A percentile compares a stretch with the other conserved stretches of the same genome.
Evolutionary conservation across 768 basidiomycete genomes (phyloP).

Genomic region (Pleurotus pulmonarius): DNA sequence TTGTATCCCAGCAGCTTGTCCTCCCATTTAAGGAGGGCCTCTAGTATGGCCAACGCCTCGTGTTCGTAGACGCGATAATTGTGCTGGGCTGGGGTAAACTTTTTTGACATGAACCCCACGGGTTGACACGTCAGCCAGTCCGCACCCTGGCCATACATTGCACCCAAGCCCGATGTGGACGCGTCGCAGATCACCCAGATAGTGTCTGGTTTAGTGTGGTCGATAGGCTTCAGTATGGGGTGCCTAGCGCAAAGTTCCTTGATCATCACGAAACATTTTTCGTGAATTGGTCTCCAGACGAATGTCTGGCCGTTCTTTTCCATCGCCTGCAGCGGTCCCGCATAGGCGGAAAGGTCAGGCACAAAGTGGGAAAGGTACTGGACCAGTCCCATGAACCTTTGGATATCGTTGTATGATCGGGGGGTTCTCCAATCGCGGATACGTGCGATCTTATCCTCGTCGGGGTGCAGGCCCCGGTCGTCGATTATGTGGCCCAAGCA

Average conservation of each 20-base stretch:
- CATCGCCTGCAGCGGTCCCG: constrained; percentile 25
- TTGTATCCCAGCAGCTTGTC: no score
- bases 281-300: constrained; percentile 21
- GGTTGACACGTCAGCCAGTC: no score
- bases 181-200: constrained; percentile 27
- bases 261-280: constrained; percentile 17
- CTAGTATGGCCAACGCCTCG: no score
- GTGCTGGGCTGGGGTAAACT: no score
- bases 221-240: constrained; percentile 19
- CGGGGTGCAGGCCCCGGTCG: constrained; percentile 30
- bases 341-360: constrained; percentile 29
- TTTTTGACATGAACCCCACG: no score
- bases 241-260: constrained; percentile 17
- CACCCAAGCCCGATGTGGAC: constrained; percentile 20
- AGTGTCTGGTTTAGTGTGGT: constrained; percentile 12
- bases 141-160: constrained; percentile 1
- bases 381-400: constrained; percentile 34
- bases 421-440: constrained; percentile 32
- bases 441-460: constrained; percentile 28
- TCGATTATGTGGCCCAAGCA: constrained; percentile 39
- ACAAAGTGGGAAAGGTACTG: constrained; percentile 34
- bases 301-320: constrained; percentile 22
- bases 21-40: no score
- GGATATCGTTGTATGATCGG: constrained; percentile 28
- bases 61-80: no score